Base-by-base conservation (phyloP, 495 filamentous ascomycete genomes). In the Neurospora sp. region DNA sequence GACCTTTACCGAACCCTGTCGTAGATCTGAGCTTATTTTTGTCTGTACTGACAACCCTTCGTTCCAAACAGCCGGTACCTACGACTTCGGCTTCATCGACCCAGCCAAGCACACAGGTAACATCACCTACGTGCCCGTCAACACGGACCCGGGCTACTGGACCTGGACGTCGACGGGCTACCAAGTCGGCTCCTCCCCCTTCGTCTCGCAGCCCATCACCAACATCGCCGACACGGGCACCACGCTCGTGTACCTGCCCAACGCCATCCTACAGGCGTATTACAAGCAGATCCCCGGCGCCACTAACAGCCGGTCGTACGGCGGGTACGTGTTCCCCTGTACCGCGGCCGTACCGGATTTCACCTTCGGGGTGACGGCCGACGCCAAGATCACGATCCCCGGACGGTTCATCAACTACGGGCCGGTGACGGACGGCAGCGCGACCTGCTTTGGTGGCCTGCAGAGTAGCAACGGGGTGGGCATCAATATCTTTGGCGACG, bases 21-120 rank as follows among this genome's bases (percentile, higher is more conserved):
- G 54, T 19, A 34, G 54, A 66, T 66, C 15, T 19, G 28, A 34
- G 28, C 21, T 13, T 31, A 31, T 0, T 17, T 66, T 66, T 15
- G 54, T 62, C 28, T 5, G n/a, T 19, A 34, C 54, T 66, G 15
- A 66, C 54, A 34, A 31, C 17, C 19, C 15, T 31, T 66, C 39
- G 34, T 21, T 10, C 38, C 21, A 3, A 59, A 54, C 82, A 66
- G 85, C 90, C 24, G 93, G 93, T 21, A 86, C 81, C 73, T 94
- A 93, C 80, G 90, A 92, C 84, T 94, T 94, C 75, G 93, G 93
- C 45, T 92, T 81, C 84, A 88, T 93, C 76, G 90, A 94, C 83
- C 75, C 76, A 28, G 75, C 81, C 76, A 90, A 91, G 76, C 90
- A 91, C 85, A 89, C 85, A 37, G 90, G 91, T 73, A 76, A 79